These are phyloP conservation scores for Striga hermonthica DNA, from an alignment of 305 asterid species.

Conservation along the genomic window DNA sequence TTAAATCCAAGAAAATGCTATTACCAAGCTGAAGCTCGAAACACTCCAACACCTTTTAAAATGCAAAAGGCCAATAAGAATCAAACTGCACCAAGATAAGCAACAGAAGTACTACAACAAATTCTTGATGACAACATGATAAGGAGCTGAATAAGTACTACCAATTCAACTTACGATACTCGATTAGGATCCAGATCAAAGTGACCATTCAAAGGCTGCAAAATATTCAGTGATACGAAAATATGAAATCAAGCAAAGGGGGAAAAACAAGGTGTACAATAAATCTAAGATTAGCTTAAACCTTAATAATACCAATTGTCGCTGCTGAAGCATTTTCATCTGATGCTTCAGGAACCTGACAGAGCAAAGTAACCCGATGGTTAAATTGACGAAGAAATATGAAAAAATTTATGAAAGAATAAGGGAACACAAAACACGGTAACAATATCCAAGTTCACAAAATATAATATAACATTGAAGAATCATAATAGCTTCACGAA, in stretches of 20 bases:
- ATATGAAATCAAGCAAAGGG: conserved; percentile 20
- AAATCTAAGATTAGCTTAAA: conserved; percentile 33
- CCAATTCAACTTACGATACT: conserved; percentile 80
- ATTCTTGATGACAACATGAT: conserved; percentile 13
- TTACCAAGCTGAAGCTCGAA: conserved; percentile 89
- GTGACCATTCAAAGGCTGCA: conserved; percentile 98
- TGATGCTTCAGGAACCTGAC: conserved; percentile 78
- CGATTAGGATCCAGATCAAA: conserved; percentile 98
- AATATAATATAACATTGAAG: conserved; percentile 2
- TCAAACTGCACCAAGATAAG: conserved; percentile 27
- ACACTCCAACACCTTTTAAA: conserved; percentile 78
- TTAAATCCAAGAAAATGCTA: conserved; percentile 74
- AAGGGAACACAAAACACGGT: conserved; percentile 15
- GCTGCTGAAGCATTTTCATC: conserved; percentile 64
- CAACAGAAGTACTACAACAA: conserved; percentile 16
- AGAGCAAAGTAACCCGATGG: conserved; percentile 78
- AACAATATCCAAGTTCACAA: neutral
- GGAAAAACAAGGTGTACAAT: conserved; percentile 18
- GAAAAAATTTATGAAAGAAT: conserved; percentile 24
- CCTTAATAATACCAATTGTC: conserved; percentile 89
- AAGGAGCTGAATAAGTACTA: conserved; percentile 2
- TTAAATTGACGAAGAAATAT: conserved; percentile 24
- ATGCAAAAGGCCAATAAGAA: conserved; percentile 32
- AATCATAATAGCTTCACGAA: neutral
- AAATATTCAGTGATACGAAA: conserved; percentile 39